Evolutionary conservation across 352 stramenopile genomes (phyloP).

Genomic region (Hyphochytrium catenoides): DNA sequence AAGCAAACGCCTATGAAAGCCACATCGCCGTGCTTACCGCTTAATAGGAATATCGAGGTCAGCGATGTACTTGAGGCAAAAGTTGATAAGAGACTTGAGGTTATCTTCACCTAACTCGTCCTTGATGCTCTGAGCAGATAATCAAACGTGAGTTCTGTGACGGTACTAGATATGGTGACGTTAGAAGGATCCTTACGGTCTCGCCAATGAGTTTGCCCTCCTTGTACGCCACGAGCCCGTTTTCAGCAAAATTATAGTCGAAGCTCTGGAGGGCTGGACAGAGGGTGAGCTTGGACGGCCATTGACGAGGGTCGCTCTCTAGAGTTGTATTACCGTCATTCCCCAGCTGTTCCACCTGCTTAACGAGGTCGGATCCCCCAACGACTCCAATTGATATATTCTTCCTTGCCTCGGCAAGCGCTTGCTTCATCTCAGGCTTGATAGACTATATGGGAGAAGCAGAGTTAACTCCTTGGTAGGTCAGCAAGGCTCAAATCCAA

Average conservation of each 20-base stretch:
- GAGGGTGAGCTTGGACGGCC: background rate
- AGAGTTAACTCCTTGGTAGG: background rate
- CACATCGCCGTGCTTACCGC: constrained; percentile 15
- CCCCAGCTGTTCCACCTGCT: constrained; percentile 97
- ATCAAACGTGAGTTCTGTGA: background rate
- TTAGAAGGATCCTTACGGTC: constrained; percentile 23
- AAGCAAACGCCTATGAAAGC: constrained; percentile 1
- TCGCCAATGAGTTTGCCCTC: constrained; percentile 69
- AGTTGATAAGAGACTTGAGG: constrained; percentile 93
- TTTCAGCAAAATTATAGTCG: constrained; percentile 98
- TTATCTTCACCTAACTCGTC: constrained; percentile 87
- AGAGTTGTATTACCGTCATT: constrained; percentile 41
- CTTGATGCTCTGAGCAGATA: constrained; percentile 58
- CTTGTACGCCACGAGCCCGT: constrained; percentile 94
- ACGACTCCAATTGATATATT: constrained; percentile 92
- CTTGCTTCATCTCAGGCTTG: constrained; percentile 72
- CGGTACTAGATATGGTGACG: too few species aligned
- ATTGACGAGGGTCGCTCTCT: background rate
- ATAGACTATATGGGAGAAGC: constrained; percentile 21
- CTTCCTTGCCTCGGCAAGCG: constrained; percentile 73
- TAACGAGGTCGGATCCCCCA: constrained; percentile 89
- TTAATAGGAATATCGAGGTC: constrained; percentile 91
- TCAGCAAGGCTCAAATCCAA: background rate
- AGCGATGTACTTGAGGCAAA: constrained; percentile 75
- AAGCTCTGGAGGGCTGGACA: constrained; percentile 73